Base-by-base conservation (phyloP, 495 filamentous ascomycete species). In the Xylaria bambusicola region DNA sequence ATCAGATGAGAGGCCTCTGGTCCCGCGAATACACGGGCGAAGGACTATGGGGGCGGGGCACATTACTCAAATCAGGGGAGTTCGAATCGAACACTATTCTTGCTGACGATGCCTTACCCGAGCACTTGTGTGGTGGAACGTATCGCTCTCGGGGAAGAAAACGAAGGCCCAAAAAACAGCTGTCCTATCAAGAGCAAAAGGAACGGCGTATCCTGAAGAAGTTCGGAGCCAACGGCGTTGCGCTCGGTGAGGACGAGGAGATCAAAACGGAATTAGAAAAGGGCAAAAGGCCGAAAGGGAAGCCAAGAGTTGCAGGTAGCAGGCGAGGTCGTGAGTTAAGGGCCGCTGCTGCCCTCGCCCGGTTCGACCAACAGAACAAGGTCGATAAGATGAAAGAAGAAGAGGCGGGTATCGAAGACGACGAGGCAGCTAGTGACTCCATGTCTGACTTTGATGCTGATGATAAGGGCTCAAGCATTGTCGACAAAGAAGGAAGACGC, bases 1-100 rank as follows among this genome's bases (percentile, higher is more conserved):
- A 71, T 27, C 79, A 89, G 33, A 82, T 93, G 78, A 76, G 80
- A 47, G 76, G 31, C 2, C 66, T 93, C 9, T 91, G 88, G 87
- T 72, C 64, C 2, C 80, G 77, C 26, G 77, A 77, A 3, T 93
- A 89, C 60, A 87, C 83, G 0, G 90, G 90, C 0, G 90, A 93
- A 56, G 90, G 90, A 0, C 69, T 93, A 31, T 93, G 90, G 90
- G 87, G 88, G 2, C 67, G 81, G 18, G 90, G 90, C 0, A 77
- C 81, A 47, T 66, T 79, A 1, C 62, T 93, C 5, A 63, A 78
- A 48, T 85, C 80, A 3, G 88, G 85, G 6, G 70, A 77, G 50
- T 88, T 82, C 53, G 78, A 81, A 23, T 71, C 71, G 21, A 78
- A 84, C 42, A 74, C 68, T 5, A 75, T 84, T 10, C 74, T 73